Conservation (phyloP, 2,329 filamentous ascomycete genomes). For the Chaetomium globosum region DNA sequence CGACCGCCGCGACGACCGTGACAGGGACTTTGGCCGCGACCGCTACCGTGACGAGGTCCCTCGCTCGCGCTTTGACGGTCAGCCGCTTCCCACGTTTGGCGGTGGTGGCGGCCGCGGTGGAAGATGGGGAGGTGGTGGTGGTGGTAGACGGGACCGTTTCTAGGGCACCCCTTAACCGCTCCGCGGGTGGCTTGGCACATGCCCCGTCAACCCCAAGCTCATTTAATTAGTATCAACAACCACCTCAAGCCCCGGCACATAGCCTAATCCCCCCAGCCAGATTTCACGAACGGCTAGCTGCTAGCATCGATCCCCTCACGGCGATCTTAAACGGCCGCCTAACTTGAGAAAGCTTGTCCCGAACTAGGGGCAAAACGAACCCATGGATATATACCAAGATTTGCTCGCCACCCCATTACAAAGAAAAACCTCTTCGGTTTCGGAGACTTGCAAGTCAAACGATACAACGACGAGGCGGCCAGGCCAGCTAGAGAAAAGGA, state of each 20-base stretch:
- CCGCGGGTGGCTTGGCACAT: not conserved
- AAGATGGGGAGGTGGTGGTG: conserved; percentile 12
- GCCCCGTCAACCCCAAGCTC: not conserved
- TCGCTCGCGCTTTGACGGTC: conserved; percentile 35
- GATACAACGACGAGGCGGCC: not conserved
- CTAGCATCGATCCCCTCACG: not conserved
- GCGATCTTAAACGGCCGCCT: not conserved
- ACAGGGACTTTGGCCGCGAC: conserved; percentile 9
- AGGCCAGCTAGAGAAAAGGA: not conserved
- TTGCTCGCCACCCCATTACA: not conserved
- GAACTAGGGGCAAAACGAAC: not conserved
- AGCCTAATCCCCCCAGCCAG: not conserved
- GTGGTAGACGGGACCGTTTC: conserved; percentile 22
- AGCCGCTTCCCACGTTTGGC: conserved; percentile 34
- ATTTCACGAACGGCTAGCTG: not conserved
- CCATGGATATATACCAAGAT: not conserved
- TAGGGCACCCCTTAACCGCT: not conserved
- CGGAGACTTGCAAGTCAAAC: not conserved
- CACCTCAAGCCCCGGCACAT: not conserved
- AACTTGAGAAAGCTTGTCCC: not conserved
- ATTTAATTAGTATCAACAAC: not conserved
- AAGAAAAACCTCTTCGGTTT: not conserved
- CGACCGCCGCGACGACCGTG: conserved; percentile 2
- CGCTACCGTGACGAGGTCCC: conserved; percentile 27
- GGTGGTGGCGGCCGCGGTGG: conserved; percentile 27